Evolutionary conservation across 202 grass and related monocot species (phyloP), one percentile per base, ranked within the genome.

Genomic region (Sporobolus alterniflorus): DNA sequence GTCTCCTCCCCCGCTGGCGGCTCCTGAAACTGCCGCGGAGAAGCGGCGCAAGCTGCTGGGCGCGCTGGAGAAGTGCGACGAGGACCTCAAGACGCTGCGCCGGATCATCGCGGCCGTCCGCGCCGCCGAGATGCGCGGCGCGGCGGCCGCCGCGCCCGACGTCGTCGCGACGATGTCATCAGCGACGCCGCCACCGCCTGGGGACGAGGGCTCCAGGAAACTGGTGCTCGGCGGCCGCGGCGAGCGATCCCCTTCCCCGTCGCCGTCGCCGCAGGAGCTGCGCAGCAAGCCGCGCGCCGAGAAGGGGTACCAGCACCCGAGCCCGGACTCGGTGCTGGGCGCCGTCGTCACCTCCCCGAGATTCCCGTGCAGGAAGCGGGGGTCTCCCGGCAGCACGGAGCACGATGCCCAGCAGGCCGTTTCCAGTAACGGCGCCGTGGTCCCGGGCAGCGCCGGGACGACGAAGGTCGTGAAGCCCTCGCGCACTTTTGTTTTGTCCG

Each of bases 21-120:
- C 76, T 0, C 83, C 65, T 25, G 90, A 94, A 68, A 64, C 80
- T 31, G 92, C 92, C 2, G 77, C 70, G 41, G 93, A 98, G 82
- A 94, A 94, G 73, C 79, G 96, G 60, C 83, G 86, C 76, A 91
- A 91, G 82, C 85, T 98, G 16, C 90, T 96, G 22, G 91, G 89
- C 36, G 96, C 96, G 18, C 88, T 98, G 66, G 93, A 98, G 91
- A 95, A 94, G 83, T 98, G 96, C 70, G 96, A 98, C 79, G 96
- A 98, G 57, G 96, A 98, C 82, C 90, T 98, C 62, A 86, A 92
- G 85, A 78, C 89, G 69, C 87, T 98, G 41, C 84, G 91, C 48
- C 88, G 85, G 83, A 94, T 98, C 83, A 96, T 98, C 64, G 93
- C 90, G 28, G 87, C 91, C 64, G 96, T 96, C 26, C 89, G 87